Conservation (phyloP, 2,329 filamentous ascomycete species). For the Pseudopithomyces chartarum region DNA sequence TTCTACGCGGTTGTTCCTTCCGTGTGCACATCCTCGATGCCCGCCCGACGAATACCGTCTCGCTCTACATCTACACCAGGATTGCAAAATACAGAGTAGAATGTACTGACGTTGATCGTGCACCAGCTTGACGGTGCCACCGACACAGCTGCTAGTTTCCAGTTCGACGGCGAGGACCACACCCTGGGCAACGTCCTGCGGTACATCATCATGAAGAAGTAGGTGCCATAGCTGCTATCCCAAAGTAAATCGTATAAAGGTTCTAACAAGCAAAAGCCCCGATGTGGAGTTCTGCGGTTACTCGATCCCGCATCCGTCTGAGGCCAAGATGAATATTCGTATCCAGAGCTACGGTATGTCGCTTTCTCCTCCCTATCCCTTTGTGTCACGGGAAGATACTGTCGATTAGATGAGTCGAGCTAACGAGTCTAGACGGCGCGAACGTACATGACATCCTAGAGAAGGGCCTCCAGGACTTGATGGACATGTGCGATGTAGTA, state of each 20-base stretch:
- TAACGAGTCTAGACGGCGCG: slow-evolving; percentile 65
- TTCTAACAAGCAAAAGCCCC: slow-evolving; percentile 62
- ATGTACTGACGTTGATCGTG: neutral
- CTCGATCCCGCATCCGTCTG: slow-evolving; percentile 94
- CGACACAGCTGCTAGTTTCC: slow-evolving; percentile 89
- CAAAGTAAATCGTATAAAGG: too few relatives aligned
- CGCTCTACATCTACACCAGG: neutral
- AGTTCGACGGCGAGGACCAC: slow-evolving; percentile 92
- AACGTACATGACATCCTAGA: slow-evolving; percentile 84
- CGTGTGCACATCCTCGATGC: too few relatives aligned
- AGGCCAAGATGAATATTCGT: slow-evolving; percentile 93
- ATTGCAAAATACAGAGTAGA: neutral
- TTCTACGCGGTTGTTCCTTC: neutral
- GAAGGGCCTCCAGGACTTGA: slow-evolving; percentile 86
- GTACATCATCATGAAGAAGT: slow-evolving; percentile 99
- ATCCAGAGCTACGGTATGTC: slow-evolving; percentile 90
- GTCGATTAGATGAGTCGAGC: neutral
- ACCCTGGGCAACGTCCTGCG: slow-evolving; percentile 92
- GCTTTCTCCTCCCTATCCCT: neutral
- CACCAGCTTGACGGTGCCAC: slow-evolving; percentile 78
- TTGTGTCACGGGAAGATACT: neutral
- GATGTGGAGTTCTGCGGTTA: slow-evolving; percentile 98
- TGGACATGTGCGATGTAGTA: slow-evolving; percentile 91
- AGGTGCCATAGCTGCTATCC: slow-evolving; percentile 35
- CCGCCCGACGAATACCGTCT: neutral